Evolutionary conservation across 768 basidiomycete species (phyloP), one percentile per base, ranked within the genome.

Genomic region (Neoboletus subvelutipes): DNA sequence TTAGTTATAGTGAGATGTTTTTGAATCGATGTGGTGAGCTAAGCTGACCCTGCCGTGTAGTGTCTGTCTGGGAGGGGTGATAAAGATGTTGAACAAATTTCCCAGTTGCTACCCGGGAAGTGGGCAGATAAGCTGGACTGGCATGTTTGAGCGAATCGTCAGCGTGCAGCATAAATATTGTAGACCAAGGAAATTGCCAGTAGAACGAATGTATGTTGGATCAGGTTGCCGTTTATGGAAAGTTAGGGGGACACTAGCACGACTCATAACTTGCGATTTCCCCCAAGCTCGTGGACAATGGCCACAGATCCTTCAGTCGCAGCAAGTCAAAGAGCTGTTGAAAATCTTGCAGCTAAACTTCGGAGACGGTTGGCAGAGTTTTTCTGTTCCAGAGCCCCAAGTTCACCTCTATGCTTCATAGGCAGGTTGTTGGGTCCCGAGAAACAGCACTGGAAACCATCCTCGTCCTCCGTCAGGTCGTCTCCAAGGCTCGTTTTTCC

Each of bases 81-180:
- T 74, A 98, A 98, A 74, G 96, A 99, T 68, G 97, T 99, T 4
- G 90, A 96, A 63, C 90, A 98, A 68, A 94, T 99, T 55, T 94
- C 90, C n/a, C 77, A 95, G 65, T 77, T 98, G 40, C 78, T 99
- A 54, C 96, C 96, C 12, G 82, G 82, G 54, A 91, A 96, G 74
- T 98, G 95, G 96, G 94, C 90, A 12, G 88, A 97, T 66, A 86
- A 75, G 63, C 81, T 98, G 36, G 90, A 95, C 78, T 98, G 96
- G 96, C 92, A 95, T 64, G 77, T 95, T 43, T 80, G 59, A 73
- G 50, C 5, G 37, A 41, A 31, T 45, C 1, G 49, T 39, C 6
- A 13, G 43, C 24, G 9, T 45, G 24, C 12, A 31, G 18, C 12
- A 28, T 29, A 20, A 36, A 36, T 36, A 36, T 26, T 5, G 24